Evolutionary conservation across 2,329 filamentous ascomycete genomes (phyloP).

Genomic region (Fusarium foetens): DNA sequence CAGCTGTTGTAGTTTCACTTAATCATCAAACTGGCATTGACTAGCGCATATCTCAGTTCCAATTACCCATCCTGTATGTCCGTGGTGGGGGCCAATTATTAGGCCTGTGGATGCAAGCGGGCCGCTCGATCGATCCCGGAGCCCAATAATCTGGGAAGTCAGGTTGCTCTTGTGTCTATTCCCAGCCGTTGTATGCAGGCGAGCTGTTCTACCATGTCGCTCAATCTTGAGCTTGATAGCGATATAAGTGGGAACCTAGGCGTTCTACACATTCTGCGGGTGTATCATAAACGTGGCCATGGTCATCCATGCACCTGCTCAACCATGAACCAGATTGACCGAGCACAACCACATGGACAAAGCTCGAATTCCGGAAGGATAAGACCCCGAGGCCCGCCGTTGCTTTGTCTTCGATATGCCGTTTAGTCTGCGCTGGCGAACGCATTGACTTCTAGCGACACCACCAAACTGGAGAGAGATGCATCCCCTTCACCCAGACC

Average conservation of each 20-base stretch:
- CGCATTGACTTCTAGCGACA: conserved; percentile 5
- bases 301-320: not conserved
- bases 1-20: conserved; percentile 2
- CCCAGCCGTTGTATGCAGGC: not conserved
- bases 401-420: conserved; percentile 6
- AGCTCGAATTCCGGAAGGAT: conserved; percentile 1
- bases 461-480: conserved; percentile 8
- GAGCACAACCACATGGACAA: conserved; percentile 12
- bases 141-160: conserved; percentile 24
- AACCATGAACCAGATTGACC: conserved; percentile 2
- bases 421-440: not conserved
- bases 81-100: conserved; percentile 15
- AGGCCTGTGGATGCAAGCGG: conserved; percentile 26
- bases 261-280: not conserved
- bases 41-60: conserved; percentile 15
- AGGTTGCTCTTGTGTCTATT: conserved; percentile 5
- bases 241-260: not conserved
- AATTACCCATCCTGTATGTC: conserved; percentile 19
- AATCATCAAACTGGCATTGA: conserved; percentile 3
- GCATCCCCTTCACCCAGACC: conserved; percentile 8
- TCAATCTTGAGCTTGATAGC: not conserved
- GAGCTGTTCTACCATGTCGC: not conserved
- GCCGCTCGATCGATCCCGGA: conserved; percentile 32
- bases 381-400: conserved; percentile 9
- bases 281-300: conserved; percentile 15